Percentiles rank a stretch among this genome's conserved stretches.
Evolutionary conservation across 202 grass and related monocot genomes (phyloP).

Genomic region (Carex arenaria): DNA sequence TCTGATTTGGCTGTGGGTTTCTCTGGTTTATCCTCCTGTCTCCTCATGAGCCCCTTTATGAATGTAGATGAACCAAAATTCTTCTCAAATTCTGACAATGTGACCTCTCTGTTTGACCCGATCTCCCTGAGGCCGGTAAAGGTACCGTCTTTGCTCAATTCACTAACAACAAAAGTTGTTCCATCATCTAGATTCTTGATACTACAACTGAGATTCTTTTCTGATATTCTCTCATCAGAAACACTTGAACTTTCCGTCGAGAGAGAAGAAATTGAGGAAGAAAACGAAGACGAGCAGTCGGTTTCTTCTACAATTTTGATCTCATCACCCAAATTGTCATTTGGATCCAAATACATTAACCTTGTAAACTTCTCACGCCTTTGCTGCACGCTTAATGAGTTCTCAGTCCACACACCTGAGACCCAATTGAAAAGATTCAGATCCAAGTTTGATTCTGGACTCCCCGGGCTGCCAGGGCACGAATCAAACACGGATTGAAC

Average conservation of each 20-base stretch:
- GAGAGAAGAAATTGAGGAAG: conserved; percentile 6
- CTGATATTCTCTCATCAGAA: conserved; percentile 17
- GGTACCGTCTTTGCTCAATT: conserved; percentile 58
- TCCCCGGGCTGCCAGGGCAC: conserved; percentile 43
- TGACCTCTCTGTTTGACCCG: conserved; percentile 38
- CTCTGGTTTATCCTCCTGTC: conserved; percentile 32
- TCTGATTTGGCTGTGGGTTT: conserved; percentile 34
- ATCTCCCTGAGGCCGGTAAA: conserved; percentile 47
- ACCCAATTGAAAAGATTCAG: conserved; percentile 34
- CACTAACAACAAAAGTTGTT: conserved; percentile 43
- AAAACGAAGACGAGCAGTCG: conserved; percentile 16
- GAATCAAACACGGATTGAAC: conserved; percentile 49
- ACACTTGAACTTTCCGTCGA: conserved; percentile 10
- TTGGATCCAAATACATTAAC: conserved; percentile 46
- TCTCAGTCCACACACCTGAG: conserved; percentile 35
- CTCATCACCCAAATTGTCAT: background rate
- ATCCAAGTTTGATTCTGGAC: conserved; percentile 28
- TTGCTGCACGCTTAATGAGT: conserved; percentile 47
- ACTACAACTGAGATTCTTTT: conserved; percentile 32
- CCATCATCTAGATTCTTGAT: conserved; percentile 89
- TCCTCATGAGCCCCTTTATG: conserved; percentile 54
- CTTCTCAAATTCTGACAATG: conserved; percentile 55
- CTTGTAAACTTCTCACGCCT: conserved; percentile 53
- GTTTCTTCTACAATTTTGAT: conserved; percentile 21
- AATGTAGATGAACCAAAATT: conserved; percentile 56